Evolutionary conservation across 352 stramenopile genomes (phyloP), one percentile per base, ranked within the genome.

Genomic region (Thalassiosira livingstoniorum): DNA sequence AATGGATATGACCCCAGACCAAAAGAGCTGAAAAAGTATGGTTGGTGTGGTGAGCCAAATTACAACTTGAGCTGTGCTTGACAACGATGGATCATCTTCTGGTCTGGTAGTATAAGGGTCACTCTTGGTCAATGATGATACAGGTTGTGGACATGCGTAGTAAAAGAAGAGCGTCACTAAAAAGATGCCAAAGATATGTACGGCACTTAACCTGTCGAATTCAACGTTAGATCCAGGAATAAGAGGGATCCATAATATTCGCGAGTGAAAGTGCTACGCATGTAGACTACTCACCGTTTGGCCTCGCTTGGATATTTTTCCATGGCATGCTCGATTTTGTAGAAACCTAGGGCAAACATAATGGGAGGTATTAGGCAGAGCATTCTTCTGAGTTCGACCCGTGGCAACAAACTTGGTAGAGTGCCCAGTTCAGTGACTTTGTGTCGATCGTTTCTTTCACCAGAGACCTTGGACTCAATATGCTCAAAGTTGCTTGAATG

Each of bases 101-200:
- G n/a, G n/a, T n/a, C n/a, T 58, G 21, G 11, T 7, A 27, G 7
- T 29, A 11, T 25, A 10, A 7, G 11, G 11, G 47, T 15, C n/a
- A 27, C 21, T 58, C 21, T 58, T 58, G 11, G 47, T 27, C n/a
- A n/a, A 5, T 58, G 47, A 29, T 27, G 47, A 23, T 27, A 58
- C 11, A 27, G 4, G 27, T 29, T 29, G 4, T 58, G n/a, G 21
- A 10, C 11, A 58, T 5, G n/a, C 47, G 21, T 29, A 58, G 47
- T 58, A 58, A 27, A 15, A 58, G 7, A 58, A 29, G 5, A 7
- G 4, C 7, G 47, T 58, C 4, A 58, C n/a, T 11, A 58, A 15
- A 27, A 58, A 58, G 5, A 58, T 58, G 47, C 47, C 47, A 29
- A 58, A 29, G n/a, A 58, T 58, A 58, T 58, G 47, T 29, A n/a